Conservation (phyloP, 768 basidiomycete species). For the Russula virescens region DNA sequence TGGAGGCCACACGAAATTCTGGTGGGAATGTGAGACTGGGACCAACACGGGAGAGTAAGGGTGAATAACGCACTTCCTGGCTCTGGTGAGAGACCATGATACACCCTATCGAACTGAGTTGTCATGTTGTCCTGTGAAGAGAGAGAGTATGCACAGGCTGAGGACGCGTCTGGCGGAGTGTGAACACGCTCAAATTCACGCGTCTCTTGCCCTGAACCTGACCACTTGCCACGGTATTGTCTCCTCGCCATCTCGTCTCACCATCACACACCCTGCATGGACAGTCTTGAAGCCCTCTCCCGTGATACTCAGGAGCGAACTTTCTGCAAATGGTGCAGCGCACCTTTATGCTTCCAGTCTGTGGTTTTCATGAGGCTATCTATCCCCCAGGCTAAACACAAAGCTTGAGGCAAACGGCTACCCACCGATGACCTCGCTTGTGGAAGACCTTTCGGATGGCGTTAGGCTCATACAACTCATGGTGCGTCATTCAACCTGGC, state of each 20-base stretch:
- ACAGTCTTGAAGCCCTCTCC: conserved; percentile 58
- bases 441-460: conserved; percentile 89
- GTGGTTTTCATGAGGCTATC: conserved; percentile 16
- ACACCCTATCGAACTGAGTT: conserved; percentile 84
- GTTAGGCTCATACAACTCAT: conserved; percentile 93
- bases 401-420: conserved; percentile 83
- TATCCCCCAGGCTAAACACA: conserved; percentile 75
- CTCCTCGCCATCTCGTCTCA: neutral
- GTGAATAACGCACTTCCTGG: conserved; percentile 68
- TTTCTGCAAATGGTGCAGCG: conserved; percentile 81
- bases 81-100: conserved; percentile 63
- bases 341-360: conserved; percentile 18
- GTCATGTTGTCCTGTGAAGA: conserved; percentile 37
- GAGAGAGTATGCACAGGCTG: no score
- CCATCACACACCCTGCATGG: conserved; percentile 32
- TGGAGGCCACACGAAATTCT: conserved; percentile 85
- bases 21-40: conserved; percentile 6
- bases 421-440: conserved; percentile 83
- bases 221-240: neutral
- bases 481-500: conserved; percentile 39
- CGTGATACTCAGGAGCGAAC: conserved; percentile 48
- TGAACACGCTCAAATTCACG: conserved; percentile 10
- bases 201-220: neutral
- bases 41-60: neutral
- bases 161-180: conserved; percentile 24